Evolutionary conservation across 257 asterid genomes (phyloP).

Genomic region (Lavandula angustifolia): DNA sequence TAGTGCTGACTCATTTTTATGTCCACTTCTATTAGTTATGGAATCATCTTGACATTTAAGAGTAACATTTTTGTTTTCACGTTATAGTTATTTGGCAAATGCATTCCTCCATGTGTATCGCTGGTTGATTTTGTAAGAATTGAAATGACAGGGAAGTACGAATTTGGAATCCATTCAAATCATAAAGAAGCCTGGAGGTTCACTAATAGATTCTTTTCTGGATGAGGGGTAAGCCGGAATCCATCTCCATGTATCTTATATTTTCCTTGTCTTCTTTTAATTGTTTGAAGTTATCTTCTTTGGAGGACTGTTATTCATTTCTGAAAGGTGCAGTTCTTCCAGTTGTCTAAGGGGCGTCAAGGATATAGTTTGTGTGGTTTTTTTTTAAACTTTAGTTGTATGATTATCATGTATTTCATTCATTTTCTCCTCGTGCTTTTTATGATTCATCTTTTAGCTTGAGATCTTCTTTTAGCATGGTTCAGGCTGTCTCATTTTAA

Average conservation of each 20-base stretch:
- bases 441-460: too few relatives aligned
- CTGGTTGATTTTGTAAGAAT: conserved; percentile 13
- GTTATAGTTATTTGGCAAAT: neutral
- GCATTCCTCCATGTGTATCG: neutral
- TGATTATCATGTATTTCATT: too few relatives aligned
- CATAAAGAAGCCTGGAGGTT: conserved; percentile 93
- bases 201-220: conserved; percentile 78
- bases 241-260: neutral
- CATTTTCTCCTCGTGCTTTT: too few relatives aligned
- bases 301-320: too few relatives aligned
- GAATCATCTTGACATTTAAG: too few relatives aligned
- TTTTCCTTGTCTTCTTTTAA: neutral
- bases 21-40: too few relatives aligned
- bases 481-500: neutral
- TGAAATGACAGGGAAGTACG: conserved; percentile 76
- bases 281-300: neutral
- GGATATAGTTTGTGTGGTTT: too few relatives aligned
- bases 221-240: conserved; percentile 70
- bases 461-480: too few relatives aligned
- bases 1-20: too few relatives aligned
- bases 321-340: too few relatives aligned
- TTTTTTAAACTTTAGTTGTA: too few relatives aligned
- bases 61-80: neutral
- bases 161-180: conserved; percentile 90
- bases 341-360: too few relatives aligned